Conservation (phyloP, 495 filamentous ascomycete genomes). For the Podospora sp. region DNA sequence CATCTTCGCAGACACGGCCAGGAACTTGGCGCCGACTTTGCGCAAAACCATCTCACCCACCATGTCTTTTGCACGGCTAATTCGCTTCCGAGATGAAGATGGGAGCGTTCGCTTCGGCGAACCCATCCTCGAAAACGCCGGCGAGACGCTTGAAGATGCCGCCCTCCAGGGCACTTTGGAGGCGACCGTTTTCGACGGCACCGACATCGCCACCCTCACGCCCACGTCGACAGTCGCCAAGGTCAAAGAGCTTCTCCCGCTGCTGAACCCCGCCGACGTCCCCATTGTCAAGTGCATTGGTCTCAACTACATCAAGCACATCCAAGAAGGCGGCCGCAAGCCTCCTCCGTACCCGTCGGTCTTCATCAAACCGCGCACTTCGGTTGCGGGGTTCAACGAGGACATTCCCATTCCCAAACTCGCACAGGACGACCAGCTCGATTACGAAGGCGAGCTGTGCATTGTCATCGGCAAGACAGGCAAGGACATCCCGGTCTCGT, state of each 20-base stretch:
- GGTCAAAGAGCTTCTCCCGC: no score
- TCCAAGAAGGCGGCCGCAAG: no score
- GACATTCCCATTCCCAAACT: no score
- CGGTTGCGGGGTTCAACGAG: no score
- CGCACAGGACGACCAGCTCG: no score
- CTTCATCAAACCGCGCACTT: no score
- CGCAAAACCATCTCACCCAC: not conserved
- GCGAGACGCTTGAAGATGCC: not conserved
- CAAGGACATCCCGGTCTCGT: constrained; percentile 39
- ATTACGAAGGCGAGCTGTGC: constrained; percentile 37
- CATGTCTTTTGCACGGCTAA: not conserved
- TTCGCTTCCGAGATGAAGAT: not conserved
- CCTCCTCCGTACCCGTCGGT: no score
- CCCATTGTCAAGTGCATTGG: no score
- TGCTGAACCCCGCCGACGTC: no score
- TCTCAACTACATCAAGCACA: no score
- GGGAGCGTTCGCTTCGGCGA: not conserved
- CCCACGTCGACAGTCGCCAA: not conserved
- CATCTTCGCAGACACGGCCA: not conserved
- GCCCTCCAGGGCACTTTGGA: not conserved
- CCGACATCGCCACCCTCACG: not conserved
- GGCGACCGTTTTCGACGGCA: not conserved
- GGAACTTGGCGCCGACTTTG: not conserved
- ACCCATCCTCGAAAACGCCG: not conserved
- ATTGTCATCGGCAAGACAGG: constrained; percentile 42